Evolutionary conservation across 1,139 yeast genomes (phyloP).

Genomic region (Debaryomyces robertsiae): DNA sequence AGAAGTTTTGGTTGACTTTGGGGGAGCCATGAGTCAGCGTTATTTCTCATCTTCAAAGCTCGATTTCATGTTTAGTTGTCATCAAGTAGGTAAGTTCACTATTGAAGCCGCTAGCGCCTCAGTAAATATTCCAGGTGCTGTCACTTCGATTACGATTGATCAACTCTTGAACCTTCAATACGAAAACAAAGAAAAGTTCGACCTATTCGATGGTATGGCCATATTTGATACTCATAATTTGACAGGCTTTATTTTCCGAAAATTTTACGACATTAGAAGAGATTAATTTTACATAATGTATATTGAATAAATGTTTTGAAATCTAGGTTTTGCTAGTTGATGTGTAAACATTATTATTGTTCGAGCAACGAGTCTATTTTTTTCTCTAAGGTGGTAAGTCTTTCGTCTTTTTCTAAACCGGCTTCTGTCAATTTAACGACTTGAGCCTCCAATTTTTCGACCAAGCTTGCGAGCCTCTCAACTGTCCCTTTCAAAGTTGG

Average conservation of each 20-base stretch:
- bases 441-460: conserved; percentile 56
- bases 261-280: conserved; percentile 59
- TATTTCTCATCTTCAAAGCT: conserved; percentile 61
- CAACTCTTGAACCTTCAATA: conserved; percentile 70
- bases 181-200: conserved; percentile 52
- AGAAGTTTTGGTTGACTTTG: conserved; percentile 63
- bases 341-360: conserved; percentile 5
- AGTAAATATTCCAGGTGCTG: conserved; percentile 54
- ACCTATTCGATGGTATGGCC: conserved; percentile 66
- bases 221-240: conserved; percentile 66
- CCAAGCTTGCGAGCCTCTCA: conserved; percentile 62
- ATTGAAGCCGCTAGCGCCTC: conserved; percentile 61
- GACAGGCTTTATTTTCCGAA: conserved; percentile 67
- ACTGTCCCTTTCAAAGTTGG: conserved; percentile 70
- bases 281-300: conserved; percentile 17
- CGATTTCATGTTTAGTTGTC: conserved; percentile 75
- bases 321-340: conserved; percentile 6
- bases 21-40: conserved; percentile 46
- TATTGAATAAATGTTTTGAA: conserved; percentile 1
- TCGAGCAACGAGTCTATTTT: conserved; percentile 44
- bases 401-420: conserved; percentile 63
- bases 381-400: conserved; percentile 47
- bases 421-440: conserved; percentile 54
- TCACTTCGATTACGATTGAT: conserved; percentile 59
- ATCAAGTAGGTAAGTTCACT: conserved; percentile 69